Base-by-base conservation (phyloP, 169 alveolate genomes). In the Plasmodium adleri region DNA sequence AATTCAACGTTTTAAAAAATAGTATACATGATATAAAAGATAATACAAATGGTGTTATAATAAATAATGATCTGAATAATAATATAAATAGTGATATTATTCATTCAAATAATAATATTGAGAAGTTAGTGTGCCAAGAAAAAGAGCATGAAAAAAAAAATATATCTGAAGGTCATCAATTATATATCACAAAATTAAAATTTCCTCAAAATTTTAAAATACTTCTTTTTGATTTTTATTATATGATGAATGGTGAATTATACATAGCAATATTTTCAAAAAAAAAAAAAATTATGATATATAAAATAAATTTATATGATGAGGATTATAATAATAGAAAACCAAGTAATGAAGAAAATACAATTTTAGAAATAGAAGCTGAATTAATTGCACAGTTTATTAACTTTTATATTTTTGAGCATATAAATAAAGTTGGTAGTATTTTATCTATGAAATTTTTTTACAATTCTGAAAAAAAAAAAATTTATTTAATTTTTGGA, bases 381-480 rank as follows among this genome's bases (percentile, higher is more conserved):
- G n/a, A 83, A 26, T 59, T 68, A 63, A 49, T 83, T 7, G 83
- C 85, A 12, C 85, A 83, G 43, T 83, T 83, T 49, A 24, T 68
- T 24, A 83, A 72, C 52, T 83, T 83, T 39, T 83, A 83, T 47
- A 45, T 56, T 39, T 83, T 83, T 28, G 91, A 83, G 39, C 66
- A 83, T 62, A 45, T 83, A 68, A 83, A 68, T 63, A 83, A 83
- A 67, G 64, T 83, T 7, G 91, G 91, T 10, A 83, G 91, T 49
- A 83, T 83, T 72, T 49, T 83, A 50, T 56, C 66, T 67, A 83
- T 83, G 91, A 83, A 83, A 47, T 83, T 83, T 68, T 83, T 83
- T 83, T 83, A 83, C 54, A 68, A 49, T 52, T 28, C n/a, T 8
- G 24, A 20, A 24, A 83, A 83, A 28, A 8, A 72, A 49, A 68